Conservation (phyloP, 2,329 filamentous ascomycete species). For the Arthrobotrys iridis region DNA sequence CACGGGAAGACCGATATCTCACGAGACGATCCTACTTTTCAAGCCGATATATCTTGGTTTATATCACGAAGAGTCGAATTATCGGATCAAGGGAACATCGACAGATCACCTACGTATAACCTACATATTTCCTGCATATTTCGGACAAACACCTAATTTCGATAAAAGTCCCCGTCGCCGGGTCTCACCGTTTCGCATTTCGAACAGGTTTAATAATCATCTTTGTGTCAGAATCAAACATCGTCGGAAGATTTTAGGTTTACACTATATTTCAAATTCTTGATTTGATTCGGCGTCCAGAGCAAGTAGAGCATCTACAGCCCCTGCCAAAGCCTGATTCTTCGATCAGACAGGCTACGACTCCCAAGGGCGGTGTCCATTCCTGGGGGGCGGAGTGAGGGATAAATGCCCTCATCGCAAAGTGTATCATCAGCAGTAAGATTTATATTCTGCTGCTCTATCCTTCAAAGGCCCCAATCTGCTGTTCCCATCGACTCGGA, state of each 20-base stretch:
- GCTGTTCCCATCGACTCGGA: neutral
- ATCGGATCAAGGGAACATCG: slow-evolving; percentile 3
- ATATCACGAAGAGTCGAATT: neutral
- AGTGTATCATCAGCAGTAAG: slow-evolving; percentile 8
- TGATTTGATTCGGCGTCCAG: neutral
- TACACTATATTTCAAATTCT: neutral
- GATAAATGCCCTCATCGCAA: slow-evolving; percentile 3
- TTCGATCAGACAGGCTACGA: neutral
- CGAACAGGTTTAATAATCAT: neutral
- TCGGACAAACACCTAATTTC: too few species aligned
- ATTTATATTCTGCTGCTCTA: slow-evolving; percentile 8
- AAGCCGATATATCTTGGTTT: neutral
- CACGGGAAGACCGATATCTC: neutral
- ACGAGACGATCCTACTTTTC: neutral
- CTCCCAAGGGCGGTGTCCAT: neutral
- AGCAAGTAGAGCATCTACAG: too few species aligned
- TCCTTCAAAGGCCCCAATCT: neutral
- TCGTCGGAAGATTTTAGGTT: neutral
- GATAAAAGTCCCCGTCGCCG: slow-evolving; percentile 10
- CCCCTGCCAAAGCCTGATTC: neutral
- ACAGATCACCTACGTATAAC: too few species aligned
- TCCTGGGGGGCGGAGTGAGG: neutral
- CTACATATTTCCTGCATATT: slow-evolving; percentile 2
- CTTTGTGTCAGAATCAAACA: neutral
- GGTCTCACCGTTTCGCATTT: neutral